Evolutionary conservation across 176 grass and related monocot genomes (phyloP).

Genomic region (Aegilops bicornis): DNA sequence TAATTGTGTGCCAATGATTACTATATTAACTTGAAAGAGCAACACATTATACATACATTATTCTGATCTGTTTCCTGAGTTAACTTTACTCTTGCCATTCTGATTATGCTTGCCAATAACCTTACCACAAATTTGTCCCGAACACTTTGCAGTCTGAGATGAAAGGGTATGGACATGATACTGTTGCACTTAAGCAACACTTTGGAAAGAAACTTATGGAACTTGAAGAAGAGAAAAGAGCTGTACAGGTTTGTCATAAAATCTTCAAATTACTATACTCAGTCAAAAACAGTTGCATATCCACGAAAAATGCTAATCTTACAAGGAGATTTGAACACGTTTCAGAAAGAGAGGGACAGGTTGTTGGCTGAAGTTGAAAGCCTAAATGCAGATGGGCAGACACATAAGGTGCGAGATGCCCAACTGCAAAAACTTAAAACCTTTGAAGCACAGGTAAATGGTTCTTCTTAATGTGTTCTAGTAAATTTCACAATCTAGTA

Average conservation of each 20-base stretch:
- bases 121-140: constrained; percentile 12
- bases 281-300: not conserved
- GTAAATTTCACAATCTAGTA: not conserved
- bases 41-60: not conserved
- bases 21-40: not conserved
- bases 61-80: not conserved
- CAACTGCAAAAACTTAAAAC: constrained; percentile 91
- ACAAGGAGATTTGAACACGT: constrained; percentile 35
- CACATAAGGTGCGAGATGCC: constrained; percentile 85
- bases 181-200: constrained; percentile 90
- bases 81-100: not conserved
- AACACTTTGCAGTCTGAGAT: constrained; percentile 80
- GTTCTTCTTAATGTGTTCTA: constrained; percentile 11
- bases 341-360: constrained; percentile 96
- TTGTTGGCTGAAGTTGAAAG: constrained; percentile 95
- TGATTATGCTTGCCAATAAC: constrained; percentile 3
- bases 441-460: constrained; percentile 88
- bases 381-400: constrained; percentile 82
- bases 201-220: constrained; percentile 96
- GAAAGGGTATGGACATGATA: constrained; percentile 94
- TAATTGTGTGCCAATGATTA: not conserved
- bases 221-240: constrained; percentile 92
- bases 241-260: constrained; percentile 72
- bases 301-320: constrained; percentile 22
- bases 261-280: constrained; percentile 24